Conservation (phyloP, 345 rosid species). For the Geranium rotundifolium region DNA sequence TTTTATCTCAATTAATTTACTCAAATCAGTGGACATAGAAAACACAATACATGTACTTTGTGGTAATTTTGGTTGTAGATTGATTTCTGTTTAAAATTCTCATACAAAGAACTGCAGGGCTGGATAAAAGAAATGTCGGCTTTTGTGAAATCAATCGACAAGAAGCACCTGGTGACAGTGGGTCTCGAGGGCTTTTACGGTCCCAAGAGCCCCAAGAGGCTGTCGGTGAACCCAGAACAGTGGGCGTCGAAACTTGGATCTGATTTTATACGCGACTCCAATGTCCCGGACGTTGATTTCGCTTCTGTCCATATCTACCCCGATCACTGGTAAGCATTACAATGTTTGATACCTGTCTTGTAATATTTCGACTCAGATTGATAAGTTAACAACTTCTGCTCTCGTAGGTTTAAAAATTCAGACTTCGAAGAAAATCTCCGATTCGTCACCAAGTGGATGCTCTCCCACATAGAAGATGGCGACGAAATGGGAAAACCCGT, state of each 20-base stretch:
- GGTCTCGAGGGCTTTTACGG: constrained; percentile 97
- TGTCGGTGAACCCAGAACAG: constrained; percentile 58
- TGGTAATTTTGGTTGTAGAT: neutral
- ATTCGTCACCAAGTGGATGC: constrained; percentile 74
- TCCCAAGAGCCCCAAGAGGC: constrained; percentile 61
- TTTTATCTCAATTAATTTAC: no score
- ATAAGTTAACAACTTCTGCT: neutral
- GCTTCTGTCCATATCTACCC: constrained; percentile 93
- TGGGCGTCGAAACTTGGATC: constrained; percentile 87
- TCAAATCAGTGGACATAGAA: no score
- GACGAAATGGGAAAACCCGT: constrained; percentile 76
- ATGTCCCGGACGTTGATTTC: constrained; percentile 47
- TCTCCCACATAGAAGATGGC: constrained; percentile 85
- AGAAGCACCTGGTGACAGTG: constrained; percentile 72
- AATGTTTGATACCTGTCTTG: neutral
- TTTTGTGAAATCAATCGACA: constrained; percentile 75
- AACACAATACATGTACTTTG: no score
- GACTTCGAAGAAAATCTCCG: constrained; percentile 51
- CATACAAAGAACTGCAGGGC: constrained; percentile 35
- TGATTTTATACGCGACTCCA: constrained; percentile 73
- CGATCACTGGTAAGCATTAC: constrained; percentile 66
- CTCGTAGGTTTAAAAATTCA: constrained; percentile 51
- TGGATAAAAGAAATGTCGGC: constrained; percentile 88
- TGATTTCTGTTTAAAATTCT: neutral
- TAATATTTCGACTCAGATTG: no score